Conservation (phyloP, 345 rosid species). For the Rhodomyrtus tomentosa region DNA sequence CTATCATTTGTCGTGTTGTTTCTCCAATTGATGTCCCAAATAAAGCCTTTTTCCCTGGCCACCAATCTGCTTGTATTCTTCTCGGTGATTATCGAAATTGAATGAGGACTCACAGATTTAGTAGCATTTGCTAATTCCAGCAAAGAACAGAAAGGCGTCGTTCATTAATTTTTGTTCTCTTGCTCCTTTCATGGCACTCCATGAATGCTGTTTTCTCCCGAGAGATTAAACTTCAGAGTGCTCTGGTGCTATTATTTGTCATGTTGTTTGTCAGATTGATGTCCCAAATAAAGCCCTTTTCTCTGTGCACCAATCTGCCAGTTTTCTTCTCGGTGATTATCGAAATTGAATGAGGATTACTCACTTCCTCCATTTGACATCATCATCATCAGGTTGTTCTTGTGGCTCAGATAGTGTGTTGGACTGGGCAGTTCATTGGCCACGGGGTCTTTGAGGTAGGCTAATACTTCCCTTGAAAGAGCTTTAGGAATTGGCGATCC, state of each 20-base stretch:
- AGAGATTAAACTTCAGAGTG: not conserved
- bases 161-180: not conserved
- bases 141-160: not conserved
- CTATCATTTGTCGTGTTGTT: not conserved
- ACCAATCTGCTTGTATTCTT: too few relatives aligned
- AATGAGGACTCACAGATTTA: too few relatives aligned
- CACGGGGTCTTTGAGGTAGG: constrained; percentile 53
- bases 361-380: not conserved
- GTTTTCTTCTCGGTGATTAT: not conserved
- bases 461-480: not conserved
- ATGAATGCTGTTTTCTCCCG: not conserved
- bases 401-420: constrained; percentile 41
- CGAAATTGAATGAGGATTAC: not conserved
- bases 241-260: not conserved
- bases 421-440: constrained; percentile 61
- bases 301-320: not conserved
- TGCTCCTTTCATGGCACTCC: not conserved
- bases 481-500: not conserved
- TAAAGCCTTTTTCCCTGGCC: too few relatives aligned
- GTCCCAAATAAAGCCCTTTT: not conserved
- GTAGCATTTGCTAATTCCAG: not conserved
- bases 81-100: too few relatives aligned
- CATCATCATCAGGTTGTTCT: constrained; percentile 22
- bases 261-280: too few relatives aligned
- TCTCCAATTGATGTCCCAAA: not conserved